Percentiles rank a stretch among this genome's conserved stretches.
phyloP scores from a whole-genome alignment of 2,329 filamentous ascomycete genomes.

The Amylocarpus encephaloides region DNA sequence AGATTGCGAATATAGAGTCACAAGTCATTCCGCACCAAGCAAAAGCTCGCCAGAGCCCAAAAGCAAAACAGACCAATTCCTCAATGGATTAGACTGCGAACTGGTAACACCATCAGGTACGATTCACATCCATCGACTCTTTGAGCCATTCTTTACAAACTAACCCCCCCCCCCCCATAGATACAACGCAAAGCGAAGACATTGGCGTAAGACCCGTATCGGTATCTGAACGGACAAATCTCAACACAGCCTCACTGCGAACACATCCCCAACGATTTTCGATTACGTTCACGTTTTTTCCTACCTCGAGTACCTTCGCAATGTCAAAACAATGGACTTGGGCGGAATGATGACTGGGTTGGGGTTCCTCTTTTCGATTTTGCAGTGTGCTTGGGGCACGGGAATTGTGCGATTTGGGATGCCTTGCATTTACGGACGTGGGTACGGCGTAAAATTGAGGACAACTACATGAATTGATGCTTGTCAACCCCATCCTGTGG shows the following conservation, averaged over 20 bases:
- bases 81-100: slow-evolving; percentile 98
- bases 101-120: slow-evolving; percentile 98
- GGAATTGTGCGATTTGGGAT: slow-evolving; percentile 5
- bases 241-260: slow-evolving; percentile 24
- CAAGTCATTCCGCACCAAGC: slow-evolving; percentile 99
- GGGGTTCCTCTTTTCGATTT: neutral
- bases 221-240: slow-evolving; percentile 73
- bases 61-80: slow-evolving; percentile 99
- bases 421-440: slow-evolving; percentile 1
- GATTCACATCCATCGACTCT: slow-evolving; percentile 3
- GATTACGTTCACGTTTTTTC: slow-evolving; percentile 9
- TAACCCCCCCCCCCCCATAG: slow-evolving; percentile 41
- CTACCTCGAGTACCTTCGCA: slow-evolving; percentile 1
- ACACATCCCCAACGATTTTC: neutral
- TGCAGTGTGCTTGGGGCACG: neutral
- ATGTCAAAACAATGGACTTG: slow-evolving; percentile 1
- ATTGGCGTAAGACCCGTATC: slow-evolving; percentile 99
- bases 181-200: slow-evolving; percentile 99
- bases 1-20: slow-evolving; percentile 63
- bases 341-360: slow-evolving; percentile 2
- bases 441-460: slow-evolving; percentile 9
- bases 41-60: slow-evolving; percentile 99
- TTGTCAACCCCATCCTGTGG: neutral
- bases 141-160: neutral
- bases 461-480: slow-evolving; percentile 9